Conservation (phyloP, 2,329 filamentous ascomycete genomes). For the Sclerotinia sclerotiorum region DNA sequence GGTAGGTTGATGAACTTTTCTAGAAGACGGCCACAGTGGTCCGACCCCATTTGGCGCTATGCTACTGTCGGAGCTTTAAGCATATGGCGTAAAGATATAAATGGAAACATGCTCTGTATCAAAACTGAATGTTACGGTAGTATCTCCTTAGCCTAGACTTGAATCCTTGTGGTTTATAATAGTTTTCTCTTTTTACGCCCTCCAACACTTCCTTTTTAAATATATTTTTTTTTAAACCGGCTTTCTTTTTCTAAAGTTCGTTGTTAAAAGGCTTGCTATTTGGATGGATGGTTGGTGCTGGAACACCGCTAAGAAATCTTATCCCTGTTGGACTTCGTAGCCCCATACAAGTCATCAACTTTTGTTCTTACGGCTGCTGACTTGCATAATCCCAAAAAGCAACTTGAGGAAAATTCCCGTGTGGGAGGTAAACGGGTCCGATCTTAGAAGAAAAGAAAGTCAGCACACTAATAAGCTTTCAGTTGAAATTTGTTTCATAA, state of each 20-base stretch:
- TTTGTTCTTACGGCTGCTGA: conserved; percentile 14
- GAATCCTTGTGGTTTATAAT: background rate
- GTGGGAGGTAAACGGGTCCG: background rate
- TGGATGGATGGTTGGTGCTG: background rate
- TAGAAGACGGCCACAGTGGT: background rate
- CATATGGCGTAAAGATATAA: conserved; percentile 1
- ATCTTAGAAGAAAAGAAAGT: background rate
- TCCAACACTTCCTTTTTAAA: background rate
- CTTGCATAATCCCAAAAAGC: conserved; percentile 16
- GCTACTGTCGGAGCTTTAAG: background rate
- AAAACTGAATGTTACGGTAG: background rate
- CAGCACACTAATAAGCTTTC: background rate
- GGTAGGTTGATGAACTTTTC: conserved; percentile 2
- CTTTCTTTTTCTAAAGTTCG: background rate
- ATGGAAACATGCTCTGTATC: conserved; percentile 6
- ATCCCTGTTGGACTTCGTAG: conserved; percentile 9
- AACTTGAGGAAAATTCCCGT: conserved; percentile 2
- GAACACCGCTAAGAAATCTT: background rate
- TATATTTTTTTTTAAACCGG: background rate
- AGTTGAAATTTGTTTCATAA: background rate
- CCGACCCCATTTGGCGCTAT: background rate
- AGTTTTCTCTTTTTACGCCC: background rate
- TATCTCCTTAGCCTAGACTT: background rate
- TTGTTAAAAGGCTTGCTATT: background rate
- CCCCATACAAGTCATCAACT: background rate